Evolutionary conservation across 1,284 basidiomycete species (phyloP).

Genomic region (Irpex rosettiformis): DNA sequence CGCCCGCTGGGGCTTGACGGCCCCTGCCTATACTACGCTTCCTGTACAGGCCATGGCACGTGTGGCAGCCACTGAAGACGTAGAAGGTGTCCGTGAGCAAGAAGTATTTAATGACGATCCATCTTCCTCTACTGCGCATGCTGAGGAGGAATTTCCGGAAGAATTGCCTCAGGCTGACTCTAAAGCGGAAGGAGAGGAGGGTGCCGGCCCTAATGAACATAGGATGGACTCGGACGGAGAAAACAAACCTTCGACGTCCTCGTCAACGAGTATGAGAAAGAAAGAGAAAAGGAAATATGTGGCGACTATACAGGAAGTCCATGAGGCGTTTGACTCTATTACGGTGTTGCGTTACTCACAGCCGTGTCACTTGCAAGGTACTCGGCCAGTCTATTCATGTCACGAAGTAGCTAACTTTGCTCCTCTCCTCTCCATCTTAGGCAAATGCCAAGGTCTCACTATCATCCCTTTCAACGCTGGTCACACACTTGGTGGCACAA

Average conservation of each 20-base stretch:
- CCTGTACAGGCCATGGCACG: constrained; percentile 97
- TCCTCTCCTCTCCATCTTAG: constrained; percentile 39
- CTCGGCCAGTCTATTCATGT: constrained; percentile 19
- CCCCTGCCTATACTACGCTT: constrained; percentile 94
- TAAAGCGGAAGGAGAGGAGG: background rate
- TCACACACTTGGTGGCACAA: constrained; percentile 93
- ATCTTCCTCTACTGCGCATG: too few species aligned
- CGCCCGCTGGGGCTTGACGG: constrained; percentile 83
- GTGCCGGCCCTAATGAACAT: background rate
- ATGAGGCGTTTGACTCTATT: constrained; percentile 91
- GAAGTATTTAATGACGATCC: constrained; percentile 48
- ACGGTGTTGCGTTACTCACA: constrained; percentile 95
- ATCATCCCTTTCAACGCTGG: constrained; percentile 97
- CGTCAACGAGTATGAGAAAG: background rate
- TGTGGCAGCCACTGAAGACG: constrained; percentile 83
- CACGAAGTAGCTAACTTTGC: background rate
- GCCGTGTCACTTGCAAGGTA: constrained; percentile 92
- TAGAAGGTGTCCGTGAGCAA: constrained; percentile 77
- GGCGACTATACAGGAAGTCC: constrained; percentile 81
- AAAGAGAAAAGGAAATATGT: constrained; percentile 53
- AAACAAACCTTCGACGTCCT: background rate
- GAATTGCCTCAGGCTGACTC: background rate
- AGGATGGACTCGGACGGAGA: background rate
- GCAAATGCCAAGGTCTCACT: constrained; percentile 87
- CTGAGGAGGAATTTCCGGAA: too few species aligned